A percentile compares a stretch with the other conserved stretches of the same genome.
These are phyloP conservation scores for Ceratocystiopsis minuta DNA, from an alignment of 2,329 filamentous ascomycete genomes.

Conservation along the genomic window DNA sequence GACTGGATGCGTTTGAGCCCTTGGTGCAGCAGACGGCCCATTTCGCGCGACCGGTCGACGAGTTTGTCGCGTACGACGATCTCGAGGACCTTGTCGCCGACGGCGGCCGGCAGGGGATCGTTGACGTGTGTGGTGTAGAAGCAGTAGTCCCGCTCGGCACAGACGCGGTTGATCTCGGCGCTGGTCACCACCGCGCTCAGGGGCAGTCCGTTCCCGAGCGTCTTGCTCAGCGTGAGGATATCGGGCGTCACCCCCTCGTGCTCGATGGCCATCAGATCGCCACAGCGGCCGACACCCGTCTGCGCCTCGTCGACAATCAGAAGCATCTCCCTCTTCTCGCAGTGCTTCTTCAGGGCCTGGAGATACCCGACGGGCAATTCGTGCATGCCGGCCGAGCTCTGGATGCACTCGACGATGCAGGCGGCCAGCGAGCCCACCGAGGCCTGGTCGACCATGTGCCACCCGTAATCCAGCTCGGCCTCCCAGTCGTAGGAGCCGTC, in stretches of 20 bases:
- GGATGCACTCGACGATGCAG: constrained; percentile 43
- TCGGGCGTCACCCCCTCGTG: constrained; percentile 24
- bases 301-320: constrained; percentile 43
- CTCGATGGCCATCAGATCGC: constrained; percentile 40
- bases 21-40: constrained; percentile 27
- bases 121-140: constrained; percentile 47
- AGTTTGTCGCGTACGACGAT: constrained; percentile 39
- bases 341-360: constrained; percentile 29
- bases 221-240: constrained; percentile 34
- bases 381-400: constrained; percentile 37
- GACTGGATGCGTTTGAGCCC: constrained; percentile 27
- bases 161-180: constrained; percentile 30
- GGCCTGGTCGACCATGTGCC: constrained; percentile 39
- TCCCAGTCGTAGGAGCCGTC: constrained; percentile 49
- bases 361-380: constrained; percentile 38
- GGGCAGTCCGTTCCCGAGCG: constrained; percentile 31
- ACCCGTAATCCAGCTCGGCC: constrained; percentile 44
- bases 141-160: constrained; percentile 29
- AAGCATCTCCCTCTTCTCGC: constrained; percentile 35
- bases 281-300: constrained; percentile 36
- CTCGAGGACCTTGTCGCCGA: constrained; percentile 43
- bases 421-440: constrained; percentile 43
- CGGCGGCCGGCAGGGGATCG: constrained; percentile 40
- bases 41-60: constrained; percentile 23
- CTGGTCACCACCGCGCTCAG: constrained; percentile 39